phyloP scores from a whole-genome alignment of 202 grass and related monocot species.

The Tripidium arundinaceum region DNA sequence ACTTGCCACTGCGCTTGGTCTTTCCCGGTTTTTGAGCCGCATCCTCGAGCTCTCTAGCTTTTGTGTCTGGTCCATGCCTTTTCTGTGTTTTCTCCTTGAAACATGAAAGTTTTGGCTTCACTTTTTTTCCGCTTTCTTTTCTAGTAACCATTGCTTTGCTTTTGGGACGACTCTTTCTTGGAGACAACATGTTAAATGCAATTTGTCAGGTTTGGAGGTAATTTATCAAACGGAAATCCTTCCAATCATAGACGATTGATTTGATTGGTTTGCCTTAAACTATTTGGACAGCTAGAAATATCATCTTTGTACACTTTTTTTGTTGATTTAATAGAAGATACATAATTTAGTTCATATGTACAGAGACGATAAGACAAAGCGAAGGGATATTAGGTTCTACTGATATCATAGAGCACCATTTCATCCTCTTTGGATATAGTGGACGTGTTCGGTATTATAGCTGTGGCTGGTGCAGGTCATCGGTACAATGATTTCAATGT shows the following conservation, averaged over 20 bases:
- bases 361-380: background rate
- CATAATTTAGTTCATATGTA: background rate
- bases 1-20: background rate
- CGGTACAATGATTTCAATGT: too few species aligned
- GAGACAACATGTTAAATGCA: background rate
- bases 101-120: constrained; percentile 19
- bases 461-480: too few species aligned
- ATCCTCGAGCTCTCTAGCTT: background rate
- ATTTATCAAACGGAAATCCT: background rate
- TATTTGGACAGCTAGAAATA: background rate
- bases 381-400: too few species aligned
- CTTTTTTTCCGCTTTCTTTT: background rate
- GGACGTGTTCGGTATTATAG: too few species aligned
- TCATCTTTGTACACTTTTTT: background rate
- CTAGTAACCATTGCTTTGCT: background rate
- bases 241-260: background rate
- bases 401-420: too few species aligned
- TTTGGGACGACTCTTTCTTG: background rate
- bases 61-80: background rate
- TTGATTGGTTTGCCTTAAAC: background rate
- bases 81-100: background rate
- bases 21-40: constrained; percentile 15
- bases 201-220: background rate
- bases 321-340: too few species aligned
- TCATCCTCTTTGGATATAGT: too few species aligned